A percentile compares a stretch with the other conserved stretches of the same genome.
Conservation (phyloP, 345 rosid genomes). For the Syzygium aqueum region DNA sequence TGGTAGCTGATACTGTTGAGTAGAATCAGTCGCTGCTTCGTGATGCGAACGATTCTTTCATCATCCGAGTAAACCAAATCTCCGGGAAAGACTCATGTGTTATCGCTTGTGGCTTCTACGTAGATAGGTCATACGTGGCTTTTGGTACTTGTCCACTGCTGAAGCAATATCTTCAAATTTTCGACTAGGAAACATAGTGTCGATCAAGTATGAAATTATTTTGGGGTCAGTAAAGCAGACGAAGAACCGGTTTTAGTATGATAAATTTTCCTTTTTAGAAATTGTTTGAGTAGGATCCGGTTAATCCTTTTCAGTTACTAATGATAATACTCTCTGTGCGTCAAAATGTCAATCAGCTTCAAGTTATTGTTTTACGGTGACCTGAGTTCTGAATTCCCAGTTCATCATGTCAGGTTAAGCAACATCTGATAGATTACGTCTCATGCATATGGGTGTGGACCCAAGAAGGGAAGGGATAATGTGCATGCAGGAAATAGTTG, state of each 20-base stretch:
- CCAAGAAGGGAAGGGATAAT: neutral
- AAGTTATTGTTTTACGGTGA: neutral
- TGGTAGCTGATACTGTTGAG: neutral
- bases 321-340: neutral
- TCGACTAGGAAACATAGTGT: neutral
- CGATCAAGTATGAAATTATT: neutral
- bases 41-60: neutral
- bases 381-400: neutral
- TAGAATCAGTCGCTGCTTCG: neutral
- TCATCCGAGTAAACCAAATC: neutral
- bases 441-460: neutral
- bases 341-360: neutral
- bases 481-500: neutral
- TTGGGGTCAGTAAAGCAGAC: neutral
- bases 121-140: neutral
- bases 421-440: neutral
- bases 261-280: neutral
- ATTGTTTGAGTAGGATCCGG: too few species aligned
- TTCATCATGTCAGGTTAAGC: neutral
- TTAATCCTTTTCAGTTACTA: neutral
- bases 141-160: neutral
- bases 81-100: neutral
- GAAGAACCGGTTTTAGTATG: neutral
- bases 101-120: neutral
- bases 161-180: neutral